These are phyloP conservation scores for Phaeosphaeria sp. DNA, from an alignment of 2,329 filamentous ascomycete genomes.

Conservation along the genomic window DNA sequence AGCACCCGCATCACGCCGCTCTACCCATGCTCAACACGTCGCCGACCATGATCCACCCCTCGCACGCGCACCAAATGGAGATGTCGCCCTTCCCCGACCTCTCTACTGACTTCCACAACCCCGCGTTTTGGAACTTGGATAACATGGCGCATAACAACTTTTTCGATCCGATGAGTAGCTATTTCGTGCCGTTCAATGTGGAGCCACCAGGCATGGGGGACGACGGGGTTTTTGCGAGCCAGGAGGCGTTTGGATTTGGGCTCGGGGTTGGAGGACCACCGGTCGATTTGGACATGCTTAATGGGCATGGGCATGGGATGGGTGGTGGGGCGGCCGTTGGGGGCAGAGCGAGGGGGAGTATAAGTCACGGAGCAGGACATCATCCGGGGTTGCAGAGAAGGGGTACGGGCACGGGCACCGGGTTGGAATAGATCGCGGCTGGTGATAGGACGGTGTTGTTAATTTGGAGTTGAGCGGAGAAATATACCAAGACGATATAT, in stretches of 20 bases:
- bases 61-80: constrained; percentile 39
- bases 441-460: no score
- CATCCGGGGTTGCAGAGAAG: constrained; percentile 1
- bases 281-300: constrained; percentile 27
- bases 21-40: constrained; percentile 49
- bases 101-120: constrained; percentile 35
- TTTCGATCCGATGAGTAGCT: constrained; percentile 66
- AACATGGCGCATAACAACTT: constrained; percentile 34
- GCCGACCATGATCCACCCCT: constrained; percentile 35
- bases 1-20: constrained; percentile 36
- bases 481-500: no score
- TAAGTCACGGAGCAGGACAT: neutral
- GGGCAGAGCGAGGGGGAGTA: neutral
- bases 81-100: constrained; percentile 43
- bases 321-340: neutral
- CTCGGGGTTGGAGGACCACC: constrained; percentile 19
- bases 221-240: constrained; percentile 39
- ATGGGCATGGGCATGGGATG: constrained; percentile 7
- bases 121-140: constrained; percentile 41
- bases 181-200: constrained; percentile 94
- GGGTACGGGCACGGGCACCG: constrained; percentile 1
- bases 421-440: neutral
- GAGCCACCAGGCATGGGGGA: constrained; percentile 66
- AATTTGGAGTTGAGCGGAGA: neutral
- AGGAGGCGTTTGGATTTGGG: constrained; percentile 21